Percentiles rank a stretch among this genome's conserved stretches.
Evolutionary conservation across 2,329 filamentous ascomycete species (phyloP).

Genomic region (Bipolaris zeicola): DNA sequence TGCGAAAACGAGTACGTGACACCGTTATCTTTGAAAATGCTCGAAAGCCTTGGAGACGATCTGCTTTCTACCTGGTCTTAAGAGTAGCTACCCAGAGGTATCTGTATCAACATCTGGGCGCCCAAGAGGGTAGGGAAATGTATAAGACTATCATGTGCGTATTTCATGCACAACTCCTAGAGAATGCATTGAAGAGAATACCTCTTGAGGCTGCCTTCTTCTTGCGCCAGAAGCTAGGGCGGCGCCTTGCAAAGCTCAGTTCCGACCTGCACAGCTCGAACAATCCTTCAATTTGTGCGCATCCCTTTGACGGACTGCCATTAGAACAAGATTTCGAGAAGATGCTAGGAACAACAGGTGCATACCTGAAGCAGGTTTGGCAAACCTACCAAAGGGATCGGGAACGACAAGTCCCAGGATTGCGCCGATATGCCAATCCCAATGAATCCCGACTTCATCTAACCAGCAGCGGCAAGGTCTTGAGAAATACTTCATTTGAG

Average conservation of each 20-base stretch:
- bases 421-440: slow-evolving; percentile 48
- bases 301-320: slow-evolving; percentile 1
- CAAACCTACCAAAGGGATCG: slow-evolving; percentile 24
- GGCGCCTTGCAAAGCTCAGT: slow-evolving; percentile 64
- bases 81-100: slow-evolving; percentile 63
- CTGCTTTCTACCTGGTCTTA: slow-evolving; percentile 66
- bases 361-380: slow-evolving; percentile 31
- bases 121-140: slow-evolving; percentile 51
- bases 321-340: slow-evolving; percentile 20
- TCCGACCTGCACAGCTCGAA: slow-evolving; percentile 34
- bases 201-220: slow-evolving; percentile 47
- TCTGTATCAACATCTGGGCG: slow-evolving; percentile 52
- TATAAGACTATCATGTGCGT: slow-evolving; percentile 66
- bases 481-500: slow-evolving; percentile 7
- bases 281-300: background rate
- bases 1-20: slow-evolving; percentile 67
- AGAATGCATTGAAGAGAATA: slow-evolving; percentile 42
- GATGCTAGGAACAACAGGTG: slow-evolving; percentile 16
- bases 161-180: slow-evolving; percentile 56
- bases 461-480: slow-evolving; percentile 20
- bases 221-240: slow-evolving; percentile 60
- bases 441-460: slow-evolving; percentile 29
- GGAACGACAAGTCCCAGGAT: slow-evolving; percentile 48
- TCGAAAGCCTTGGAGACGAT: slow-evolving; percentile 65
- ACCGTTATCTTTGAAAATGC: slow-evolving; percentile 61